Evolutionary conservation across 192 early-diverging fungal species (phyloP).

Genomic region (Entophlyctis helioformis): DNA sequence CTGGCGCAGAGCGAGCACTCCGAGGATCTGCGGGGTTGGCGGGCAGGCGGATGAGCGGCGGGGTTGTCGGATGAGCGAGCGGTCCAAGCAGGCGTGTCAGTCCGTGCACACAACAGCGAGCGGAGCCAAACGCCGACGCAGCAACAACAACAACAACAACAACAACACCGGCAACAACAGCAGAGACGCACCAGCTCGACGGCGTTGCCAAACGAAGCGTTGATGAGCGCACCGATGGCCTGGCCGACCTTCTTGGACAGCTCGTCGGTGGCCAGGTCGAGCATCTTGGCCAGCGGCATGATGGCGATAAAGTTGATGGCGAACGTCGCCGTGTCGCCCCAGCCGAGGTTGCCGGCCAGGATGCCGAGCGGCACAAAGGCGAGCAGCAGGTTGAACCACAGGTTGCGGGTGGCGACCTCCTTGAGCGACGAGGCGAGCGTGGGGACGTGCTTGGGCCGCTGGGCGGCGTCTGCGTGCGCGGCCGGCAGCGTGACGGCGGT

Average conservation of each 20-base stretch:
- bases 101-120: background rate
- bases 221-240: conserved; percentile 35
- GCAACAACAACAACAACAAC: no score
- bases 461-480: no score
- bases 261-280: conserved; percentile 84
- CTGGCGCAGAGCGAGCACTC: no score
- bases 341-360: conserved; percentile 43
- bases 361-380: conserved; percentile 75
- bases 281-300: conserved; percentile 76
- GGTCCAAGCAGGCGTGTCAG: no score
- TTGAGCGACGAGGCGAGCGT: background rate
- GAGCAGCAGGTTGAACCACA: conserved; percentile 44
- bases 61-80: no score
- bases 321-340: conserved; percentile 59
- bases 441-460: no score
- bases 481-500: no score
- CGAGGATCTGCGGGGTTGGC: conserved; percentile 1
- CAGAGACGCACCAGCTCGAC: conserved; percentile 30
- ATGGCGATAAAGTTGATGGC: conserved; percentile 79
- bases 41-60: no score
- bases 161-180: background rate
- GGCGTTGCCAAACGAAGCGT: conserved; percentile 73
- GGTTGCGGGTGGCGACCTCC: no score
- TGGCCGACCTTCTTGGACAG: conserved; percentile 11
- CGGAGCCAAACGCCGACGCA: no score